Conservation (phyloP, 768 basidiomycete species). For the Suillus variegatus region DNA sequence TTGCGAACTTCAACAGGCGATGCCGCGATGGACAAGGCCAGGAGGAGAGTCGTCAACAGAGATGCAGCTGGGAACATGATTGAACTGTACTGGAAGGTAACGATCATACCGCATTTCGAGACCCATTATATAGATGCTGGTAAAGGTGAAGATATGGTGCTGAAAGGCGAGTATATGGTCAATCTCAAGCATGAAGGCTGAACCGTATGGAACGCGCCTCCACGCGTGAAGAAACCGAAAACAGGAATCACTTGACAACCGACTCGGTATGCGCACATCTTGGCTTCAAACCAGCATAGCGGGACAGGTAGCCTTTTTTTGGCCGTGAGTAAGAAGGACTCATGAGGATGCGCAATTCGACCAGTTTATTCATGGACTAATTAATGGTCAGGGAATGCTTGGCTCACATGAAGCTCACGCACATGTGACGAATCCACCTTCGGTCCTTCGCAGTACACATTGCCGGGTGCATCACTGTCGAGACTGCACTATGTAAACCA, state of each 20-base stretch:
- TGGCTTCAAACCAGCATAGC: not conserved
- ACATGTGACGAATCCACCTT: not conserved
- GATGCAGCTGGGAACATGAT: conserved; percentile 40
- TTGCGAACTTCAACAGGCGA: conserved; percentile 43
- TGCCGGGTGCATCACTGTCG: not conserved
- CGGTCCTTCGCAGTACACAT: not conserved
- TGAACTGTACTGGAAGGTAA: conserved; percentile 3
- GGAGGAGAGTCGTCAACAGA: conserved; percentile 45
- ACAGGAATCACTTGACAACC: not conserved
- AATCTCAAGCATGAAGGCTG: not conserved
- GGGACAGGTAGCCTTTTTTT: not conserved
- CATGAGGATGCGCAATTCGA: not conserved
- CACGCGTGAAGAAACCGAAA: conserved; percentile 7
- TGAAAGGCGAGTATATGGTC: conserved; percentile 17
- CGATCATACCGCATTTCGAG: conserved; percentile 3
- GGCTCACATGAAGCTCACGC: not conserved
- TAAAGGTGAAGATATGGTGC: conserved; percentile 6
- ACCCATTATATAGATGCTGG: conserved; percentile 15
- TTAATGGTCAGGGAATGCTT: not conserved
- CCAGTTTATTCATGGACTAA: not conserved
- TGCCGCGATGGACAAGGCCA: conserved; percentile 47
- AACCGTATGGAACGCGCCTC: conserved; percentile 3
- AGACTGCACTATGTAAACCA: not conserved
- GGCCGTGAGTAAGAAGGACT: not conserved
- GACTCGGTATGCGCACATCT: not conserved